Evolutionary conservation across 441 rosid species (phyloP).

Genomic region (Erodium chrysanthum): DNA sequence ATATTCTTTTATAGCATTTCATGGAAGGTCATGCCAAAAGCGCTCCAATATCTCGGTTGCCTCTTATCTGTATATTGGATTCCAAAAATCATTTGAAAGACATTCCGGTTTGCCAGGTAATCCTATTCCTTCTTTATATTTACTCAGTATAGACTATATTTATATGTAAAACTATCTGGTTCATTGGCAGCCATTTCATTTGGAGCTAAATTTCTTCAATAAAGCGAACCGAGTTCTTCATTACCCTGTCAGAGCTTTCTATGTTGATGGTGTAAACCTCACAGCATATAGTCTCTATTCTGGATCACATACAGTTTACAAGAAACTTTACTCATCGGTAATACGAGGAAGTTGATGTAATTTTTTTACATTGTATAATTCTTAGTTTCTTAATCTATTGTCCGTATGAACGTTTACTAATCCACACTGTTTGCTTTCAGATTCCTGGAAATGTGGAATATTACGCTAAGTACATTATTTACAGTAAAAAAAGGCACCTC

Average conservation of each 20-base stretch:
- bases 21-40: conserved; percentile 99
- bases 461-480: conserved; percentile 59
- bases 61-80: conserved; percentile 68
- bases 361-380: background rate
- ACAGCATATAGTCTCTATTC: conserved; percentile 89
- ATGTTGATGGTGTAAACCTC: conserved; percentile 71
- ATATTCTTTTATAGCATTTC: conserved; percentile 57
- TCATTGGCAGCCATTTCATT: conserved; percentile 74
- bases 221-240: conserved; percentile 91
- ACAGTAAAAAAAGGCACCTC: conserved; percentile 65
- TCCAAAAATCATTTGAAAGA: conserved; percentile 70
- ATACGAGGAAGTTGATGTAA: conserved; percentile 14
- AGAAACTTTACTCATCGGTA: conserved; percentile 89
- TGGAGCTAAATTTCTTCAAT: conserved; percentile 96
- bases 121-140: conserved; percentile 18
- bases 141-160: conserved; percentile 8
- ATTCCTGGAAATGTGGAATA: conserved; percentile 77
- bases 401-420: background rate
- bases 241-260: conserved; percentile 90
- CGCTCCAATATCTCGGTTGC: conserved; percentile 83
- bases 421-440: conserved; percentile 38
- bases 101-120: conserved; percentile 85
- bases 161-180: conserved; percentile 26
- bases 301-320: conserved; percentile 69
- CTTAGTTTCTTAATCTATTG: background rate